Evolutionary conservation across 208 protist species (phyloP).

Genomic region (Herpetomonas tarakana): DNA sequence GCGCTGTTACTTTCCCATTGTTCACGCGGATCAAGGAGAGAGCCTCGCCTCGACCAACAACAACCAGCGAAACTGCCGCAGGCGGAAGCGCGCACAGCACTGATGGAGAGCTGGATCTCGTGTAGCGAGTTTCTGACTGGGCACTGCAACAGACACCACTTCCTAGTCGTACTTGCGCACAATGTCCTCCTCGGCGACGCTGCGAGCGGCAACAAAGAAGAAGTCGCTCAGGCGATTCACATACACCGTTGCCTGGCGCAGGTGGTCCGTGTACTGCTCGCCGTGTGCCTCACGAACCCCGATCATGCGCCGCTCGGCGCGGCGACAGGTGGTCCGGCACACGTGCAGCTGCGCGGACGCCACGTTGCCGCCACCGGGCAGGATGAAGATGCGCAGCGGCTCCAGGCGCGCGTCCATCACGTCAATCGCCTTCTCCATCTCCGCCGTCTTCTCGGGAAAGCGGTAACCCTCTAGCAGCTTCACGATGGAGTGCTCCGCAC

Average conservation of each 20-base stretch:
- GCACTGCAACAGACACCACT: no score
- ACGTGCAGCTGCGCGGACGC: slow-evolving; percentile 58
- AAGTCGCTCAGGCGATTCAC: slow-evolving; percentile 77
- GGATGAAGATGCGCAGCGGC: slow-evolving; percentile 59
- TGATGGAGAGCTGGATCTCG: no score
- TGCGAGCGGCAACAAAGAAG: slow-evolving; percentile 62
- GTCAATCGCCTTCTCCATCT: slow-evolving; percentile 68
- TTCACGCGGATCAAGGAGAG: no score
- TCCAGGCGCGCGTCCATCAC: slow-evolving; percentile 46
- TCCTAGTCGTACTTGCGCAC: slow-evolving; percentile 31
- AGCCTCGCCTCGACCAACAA: no score
- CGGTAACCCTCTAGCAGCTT: slow-evolving; percentile 18
- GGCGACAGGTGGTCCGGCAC: slow-evolving; percentile 54
- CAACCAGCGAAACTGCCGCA: no score
- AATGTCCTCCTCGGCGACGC: slow-evolving; percentile 41
- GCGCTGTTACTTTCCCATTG: no score
- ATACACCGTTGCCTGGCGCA: slow-evolving; percentile 39
- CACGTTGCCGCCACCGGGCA: slow-evolving; percentile 46
- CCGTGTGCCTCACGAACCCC: slow-evolving; percentile 29
- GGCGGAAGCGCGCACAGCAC: no score
- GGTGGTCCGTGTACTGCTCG: slow-evolving; percentile 27
- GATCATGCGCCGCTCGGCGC: slow-evolving; percentile 54
- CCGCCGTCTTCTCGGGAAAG: slow-evolving; percentile 16
- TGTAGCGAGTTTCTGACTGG: no score
- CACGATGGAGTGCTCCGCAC: slow-evolving; percentile 9